A percentile compares a stretch with the other conserved stretches of the same genome.
phyloP scores from a whole-genome alignment of 2,329 filamentous ascomycete genomes.

The Fusarium gaditjirri region DNA sequence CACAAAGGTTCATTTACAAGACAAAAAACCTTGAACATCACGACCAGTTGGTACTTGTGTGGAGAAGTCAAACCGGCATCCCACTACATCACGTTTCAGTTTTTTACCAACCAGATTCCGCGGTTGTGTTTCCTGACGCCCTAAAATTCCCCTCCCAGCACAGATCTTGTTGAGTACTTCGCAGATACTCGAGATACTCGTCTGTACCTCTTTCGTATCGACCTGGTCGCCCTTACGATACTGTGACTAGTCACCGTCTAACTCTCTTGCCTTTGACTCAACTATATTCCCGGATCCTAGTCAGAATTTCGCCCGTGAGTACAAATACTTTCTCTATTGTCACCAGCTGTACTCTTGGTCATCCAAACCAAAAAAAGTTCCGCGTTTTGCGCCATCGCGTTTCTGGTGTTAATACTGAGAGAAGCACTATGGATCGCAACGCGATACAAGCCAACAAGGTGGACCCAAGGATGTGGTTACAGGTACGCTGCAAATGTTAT shows the following conservation, averaged over 20 bases:
- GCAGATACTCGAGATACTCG: conserved; percentile 38
- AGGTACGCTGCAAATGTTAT: background rate
- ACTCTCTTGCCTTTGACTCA: conserved; percentile 5
- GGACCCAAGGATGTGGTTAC: background rate
- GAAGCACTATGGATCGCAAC: background rate
- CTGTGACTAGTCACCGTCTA: conserved; percentile 40
- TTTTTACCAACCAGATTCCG: conserved; percentile 34
- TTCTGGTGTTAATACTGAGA: conserved; percentile 1
- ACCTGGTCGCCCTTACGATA: conserved; percentile 32
- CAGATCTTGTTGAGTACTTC: conserved; percentile 40
- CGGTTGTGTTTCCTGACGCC: conserved; percentile 31
- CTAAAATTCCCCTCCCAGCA: conserved; percentile 28
- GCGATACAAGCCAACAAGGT: background rate
- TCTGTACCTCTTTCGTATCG: conserved; percentile 44
- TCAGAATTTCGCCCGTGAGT: conserved; percentile 52
- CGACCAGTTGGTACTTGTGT: conserved; percentile 28
- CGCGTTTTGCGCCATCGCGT: conserved; percentile 36
- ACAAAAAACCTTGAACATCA: background rate
- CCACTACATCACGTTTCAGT: conserved; percentile 19
- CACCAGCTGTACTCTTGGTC: conserved; percentile 22
- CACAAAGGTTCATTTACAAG: background rate
- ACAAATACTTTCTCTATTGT: conserved; percentile 31
- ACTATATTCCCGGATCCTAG: conserved; percentile 10
- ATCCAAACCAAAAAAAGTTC: background rate
- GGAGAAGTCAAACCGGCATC: conserved; percentile 26